Conservation (phyloP, 2,329 filamentous ascomycete species). For the Diplodia sapinea region DNA sequence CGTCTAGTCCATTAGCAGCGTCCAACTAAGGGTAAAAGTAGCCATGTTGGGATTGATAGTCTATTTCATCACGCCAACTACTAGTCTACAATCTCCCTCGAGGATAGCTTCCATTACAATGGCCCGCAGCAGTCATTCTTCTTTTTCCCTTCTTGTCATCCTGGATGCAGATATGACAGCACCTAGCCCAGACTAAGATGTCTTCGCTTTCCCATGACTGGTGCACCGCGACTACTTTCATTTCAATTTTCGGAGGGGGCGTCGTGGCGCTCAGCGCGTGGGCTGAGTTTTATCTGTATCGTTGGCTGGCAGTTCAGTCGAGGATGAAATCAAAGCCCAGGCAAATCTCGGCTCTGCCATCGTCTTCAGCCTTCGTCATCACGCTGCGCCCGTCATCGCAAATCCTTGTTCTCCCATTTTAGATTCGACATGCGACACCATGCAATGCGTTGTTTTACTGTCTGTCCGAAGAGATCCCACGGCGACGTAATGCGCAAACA, state of each 20-base stretch:
- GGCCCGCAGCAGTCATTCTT: no score
- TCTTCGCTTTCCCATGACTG: no score
- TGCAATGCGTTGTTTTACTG: not conserved
- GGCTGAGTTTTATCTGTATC: no score
- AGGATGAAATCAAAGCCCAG: not conserved
- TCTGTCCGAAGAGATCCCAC: not conserved
- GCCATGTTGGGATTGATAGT: not conserved
- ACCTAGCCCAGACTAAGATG: no score
- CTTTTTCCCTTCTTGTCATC: no score
- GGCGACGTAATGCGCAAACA: not conserved
- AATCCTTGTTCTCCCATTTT: not conserved
- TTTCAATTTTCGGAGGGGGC: no score
- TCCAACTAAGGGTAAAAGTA: not conserved
- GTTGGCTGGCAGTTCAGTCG: not conserved
- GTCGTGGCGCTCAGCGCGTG: no score
- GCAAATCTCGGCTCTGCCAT: no score
- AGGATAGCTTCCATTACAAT: no score
- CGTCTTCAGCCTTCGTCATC: not conserved
- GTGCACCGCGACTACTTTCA: no score
- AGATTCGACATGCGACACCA: not conserved
- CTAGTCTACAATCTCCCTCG: no score
- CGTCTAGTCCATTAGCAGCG: not conserved
- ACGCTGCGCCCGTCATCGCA: not conserved
- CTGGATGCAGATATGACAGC: no score
- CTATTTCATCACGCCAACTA: not conserved